Evolutionary conservation across 225 moss, liverwort and hornwort species (phyloP), one percentile per base, ranked within the genome.

Genomic region (Physcomitrellopsis africana): DNA sequence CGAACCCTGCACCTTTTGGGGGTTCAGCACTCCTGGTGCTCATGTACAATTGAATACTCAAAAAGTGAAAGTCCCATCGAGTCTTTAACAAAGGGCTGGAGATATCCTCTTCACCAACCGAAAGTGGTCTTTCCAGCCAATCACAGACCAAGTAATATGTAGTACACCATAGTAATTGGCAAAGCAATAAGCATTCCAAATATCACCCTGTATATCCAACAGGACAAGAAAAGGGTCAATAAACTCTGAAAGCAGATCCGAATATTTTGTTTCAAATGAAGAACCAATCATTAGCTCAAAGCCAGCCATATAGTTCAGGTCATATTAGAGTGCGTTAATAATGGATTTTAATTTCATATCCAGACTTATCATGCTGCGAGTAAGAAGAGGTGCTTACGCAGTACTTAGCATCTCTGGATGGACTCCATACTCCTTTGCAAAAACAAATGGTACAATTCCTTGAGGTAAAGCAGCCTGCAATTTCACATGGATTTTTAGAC

Each of bases 391-490:
- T 23, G 70, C 82, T 80, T 80, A 99, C 97, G 85, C 73, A 81
- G 99, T 99, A 85, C 99, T 99, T 16, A 99, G 78, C 63, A 99
- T 83, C 63, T 99, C 99, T 3, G 99, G 87, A 77, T 99, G 99
- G 63, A 99, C 89, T 44, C 95, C 93, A 77, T 99, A 99, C 76
- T 99, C 99, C 81, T 93, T 99, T 0, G 99, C 92, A 80, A 99
- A 99, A 32, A 99, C 99, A 67, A 99, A 99, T 0, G 99, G 99
- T 9, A 99, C 99, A 54, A 99, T 99, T 72, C 99, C 99, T 83
- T 95, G 92, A 1, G 99, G 93, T 60, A 99, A 76, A 43, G 99
- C 99, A 75, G 99, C 99, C 99, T 99, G 90, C 60, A 49, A 29
- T 44, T 73, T 49, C 37, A 13, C 60, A 13, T 14, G 0, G 18